These are phyloP conservation scores for Medicago arabica DNA, from an alignment of 306 rosid genomes.

Conservation along the genomic window DNA sequence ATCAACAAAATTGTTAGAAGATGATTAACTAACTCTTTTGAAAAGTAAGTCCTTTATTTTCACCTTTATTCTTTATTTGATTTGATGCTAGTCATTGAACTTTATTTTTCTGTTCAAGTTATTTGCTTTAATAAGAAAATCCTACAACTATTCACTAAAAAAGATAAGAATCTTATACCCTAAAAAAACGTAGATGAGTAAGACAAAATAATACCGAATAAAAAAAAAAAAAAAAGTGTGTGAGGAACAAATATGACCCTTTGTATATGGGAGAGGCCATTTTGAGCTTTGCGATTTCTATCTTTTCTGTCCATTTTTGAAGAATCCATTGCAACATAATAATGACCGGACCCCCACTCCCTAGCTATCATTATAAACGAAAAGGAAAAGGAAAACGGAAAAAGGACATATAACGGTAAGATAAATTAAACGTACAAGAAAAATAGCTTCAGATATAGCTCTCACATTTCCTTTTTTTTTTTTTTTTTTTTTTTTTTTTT, in stretches of 20 bases:
- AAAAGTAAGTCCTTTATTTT: neutral
- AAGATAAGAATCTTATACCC: neutral
- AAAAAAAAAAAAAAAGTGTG: neutral
- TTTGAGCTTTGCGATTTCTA: neutral
- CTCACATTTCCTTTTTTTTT: no score
- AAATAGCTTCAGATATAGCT: no score
- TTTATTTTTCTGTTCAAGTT: neutral
- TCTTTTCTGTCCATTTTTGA: neutral
- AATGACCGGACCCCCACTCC: neutral
- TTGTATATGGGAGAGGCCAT: constrained; percentile 28
- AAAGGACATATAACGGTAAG: no score
- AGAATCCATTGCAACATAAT: neutral
- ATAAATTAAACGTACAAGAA: no score
- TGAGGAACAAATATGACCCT: constrained; percentile 22
- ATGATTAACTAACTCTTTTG: neutral
- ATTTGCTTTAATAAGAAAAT: constrained; percentile 5
- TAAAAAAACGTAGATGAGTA: neutral
- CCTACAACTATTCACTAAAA: neutral
- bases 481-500: no score
- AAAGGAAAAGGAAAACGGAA: no score
- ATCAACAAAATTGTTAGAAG: neutral
- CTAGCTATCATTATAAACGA: neutral
- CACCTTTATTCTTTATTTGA: neutral
- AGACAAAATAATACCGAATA: neutral
- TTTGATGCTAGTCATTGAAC: neutral